A percentile compares a stretch with the other conserved stretches of the same genome.
phyloP scores from a whole-genome alignment of 1,139 yeast species.

The Candida dubliniensis region DNA sequence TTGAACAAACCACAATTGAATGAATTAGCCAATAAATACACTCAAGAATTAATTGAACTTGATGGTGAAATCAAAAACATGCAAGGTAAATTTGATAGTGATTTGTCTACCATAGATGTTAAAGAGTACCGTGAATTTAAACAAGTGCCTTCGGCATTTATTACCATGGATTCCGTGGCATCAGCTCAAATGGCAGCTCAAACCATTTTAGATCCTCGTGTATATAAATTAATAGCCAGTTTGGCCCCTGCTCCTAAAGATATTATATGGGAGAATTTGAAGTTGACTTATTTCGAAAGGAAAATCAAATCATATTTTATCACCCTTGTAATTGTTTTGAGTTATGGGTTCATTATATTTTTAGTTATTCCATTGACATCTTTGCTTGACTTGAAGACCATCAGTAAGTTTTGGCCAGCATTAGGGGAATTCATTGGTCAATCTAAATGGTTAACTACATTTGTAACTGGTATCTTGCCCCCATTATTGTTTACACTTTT shows the following conservation, averaged over 20 bases:
- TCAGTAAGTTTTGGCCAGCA: constrained; percentile 71
- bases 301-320: constrained; percentile 57
- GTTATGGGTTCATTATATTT: constrained; percentile 63
- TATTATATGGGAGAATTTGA: constrained; percentile 73
- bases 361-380: constrained; percentile 78
- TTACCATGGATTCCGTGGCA: constrained; percentile 82
- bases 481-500: constrained; percentile 71
- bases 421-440: constrained; percentile 58
- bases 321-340: constrained; percentile 59
- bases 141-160: constrained; percentile 67
- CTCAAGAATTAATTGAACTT: constrained; percentile 24
- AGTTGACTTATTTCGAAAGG: constrained; percentile 56
- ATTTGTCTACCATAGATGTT: constrained; percentile 27
- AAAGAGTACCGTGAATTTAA: constrained; percentile 28
- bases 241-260: constrained; percentile 84
- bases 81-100: constrained; percentile 32
- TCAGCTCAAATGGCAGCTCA: constrained; percentile 87
- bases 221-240: constrained; percentile 65
- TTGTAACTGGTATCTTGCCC: constrained; percentile 74
- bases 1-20: constrained; percentile 8
- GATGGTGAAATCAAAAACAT: constrained; percentile 30
- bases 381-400: constrained; percentile 67
- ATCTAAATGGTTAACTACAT: constrained; percentile 67
- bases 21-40: constrained; percentile 18
- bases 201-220: constrained; percentile 76